Conservation (phyloP, 164 flowering plant species). For the Vitis labrusca region DNA sequence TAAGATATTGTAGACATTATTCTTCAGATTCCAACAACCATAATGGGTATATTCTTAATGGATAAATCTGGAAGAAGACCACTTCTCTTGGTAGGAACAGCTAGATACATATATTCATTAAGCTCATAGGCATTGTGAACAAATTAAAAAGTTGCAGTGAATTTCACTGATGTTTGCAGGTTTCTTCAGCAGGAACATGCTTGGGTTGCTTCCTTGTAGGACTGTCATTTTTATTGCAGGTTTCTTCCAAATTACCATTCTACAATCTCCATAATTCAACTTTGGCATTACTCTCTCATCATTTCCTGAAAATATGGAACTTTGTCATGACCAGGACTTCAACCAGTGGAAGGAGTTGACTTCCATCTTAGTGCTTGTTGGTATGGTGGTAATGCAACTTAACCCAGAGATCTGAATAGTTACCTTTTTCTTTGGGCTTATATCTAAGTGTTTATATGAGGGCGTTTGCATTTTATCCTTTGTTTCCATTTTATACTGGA, state of each 20-base stretch:
- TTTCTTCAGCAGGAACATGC: conserved; percentile 34
- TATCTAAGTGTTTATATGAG: no score
- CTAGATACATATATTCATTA: background rate
- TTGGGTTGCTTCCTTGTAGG: conserved; percentile 30
- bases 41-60: conserved; percentile 21
- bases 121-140: no score
- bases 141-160: background rate
- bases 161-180: conserved; percentile 20
- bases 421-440: background rate
- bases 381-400: conserved; percentile 19
- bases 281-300: background rate
- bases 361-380: conserved; percentile 17
- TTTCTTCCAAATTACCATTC: background rate
- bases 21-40: conserved; percentile 25
- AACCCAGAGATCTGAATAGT: no score
- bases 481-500: no score
- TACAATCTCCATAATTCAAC: background rate
- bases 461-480: no score
- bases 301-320: background rate
- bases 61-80: conserved; percentile 42
- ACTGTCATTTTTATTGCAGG: conserved; percentile 37
- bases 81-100: conserved; percentile 36
- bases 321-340: conserved; percentile 7
- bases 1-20: background rate
- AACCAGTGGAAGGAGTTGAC: conserved; percentile 4